Evolutionary conservation across 306 rosid genomes (phyloP), one percentile per base, ranked within the genome.

Genomic region (Prunus mongolica): DNA sequence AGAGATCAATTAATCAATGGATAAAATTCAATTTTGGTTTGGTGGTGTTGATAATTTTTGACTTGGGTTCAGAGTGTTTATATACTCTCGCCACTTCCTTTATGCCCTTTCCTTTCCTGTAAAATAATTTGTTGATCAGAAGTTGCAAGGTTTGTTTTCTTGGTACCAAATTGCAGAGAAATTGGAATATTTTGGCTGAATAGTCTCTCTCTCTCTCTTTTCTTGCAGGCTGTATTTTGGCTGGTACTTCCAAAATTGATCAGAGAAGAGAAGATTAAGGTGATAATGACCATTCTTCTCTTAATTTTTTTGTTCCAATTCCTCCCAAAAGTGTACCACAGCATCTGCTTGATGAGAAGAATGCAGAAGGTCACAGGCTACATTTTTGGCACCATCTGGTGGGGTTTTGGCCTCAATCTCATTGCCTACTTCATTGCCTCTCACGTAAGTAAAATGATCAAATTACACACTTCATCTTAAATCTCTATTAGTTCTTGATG

Each of bases 281-380:
- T 89, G 86, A 96, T 96, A 76, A 96, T 96, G 99, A 92, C 98
- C 19, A 87, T 88, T 78, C 75, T 95, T 80, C 87, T 96, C 30
- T 57, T 96, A 45, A 89, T 96, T 6, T 92, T 96, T 65, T 63
- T 96, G 85, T 92, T 96, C 86, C 98, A 96, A 86, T 96, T 91
- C 87, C 96, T 96, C 54, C 99, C 98, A 0, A 96, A 92, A 80
- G 98, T 92, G 57, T 96, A 96, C 86, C 99, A 96, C 82, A 84
- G 93, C 91, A 92, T 96, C 62, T 81, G 80, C 73, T 78, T 92
- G 88, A 96, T 96, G 99, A 92, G 89, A 86, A 87, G 96, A 75
- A 92, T 96, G 99, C 96, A 89, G 7, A 96, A 96, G 81, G 99
- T 96, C 78, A 96, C 99, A 22, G 99, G 99, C 16, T 96, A 96